These are phyloP conservation scores for Lasiosphaeria hispida DNA, from an alignment of 495 filamentous ascomycete genomes.

Conservation along the genomic window DNA sequence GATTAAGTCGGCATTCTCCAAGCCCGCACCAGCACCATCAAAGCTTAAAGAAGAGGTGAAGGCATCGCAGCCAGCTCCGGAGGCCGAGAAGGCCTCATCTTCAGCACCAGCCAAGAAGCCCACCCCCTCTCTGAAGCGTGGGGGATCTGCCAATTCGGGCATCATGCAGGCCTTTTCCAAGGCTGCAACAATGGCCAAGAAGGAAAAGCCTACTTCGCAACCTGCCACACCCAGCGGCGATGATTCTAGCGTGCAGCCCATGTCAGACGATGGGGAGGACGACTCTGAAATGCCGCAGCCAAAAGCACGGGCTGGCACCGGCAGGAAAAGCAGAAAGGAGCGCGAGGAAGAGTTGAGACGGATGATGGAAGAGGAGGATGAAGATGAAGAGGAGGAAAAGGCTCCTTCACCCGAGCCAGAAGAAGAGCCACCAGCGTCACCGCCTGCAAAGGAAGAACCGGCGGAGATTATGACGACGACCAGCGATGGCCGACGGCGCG, in stretches of 20 bases:
- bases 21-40: slow-evolving; percentile 18
- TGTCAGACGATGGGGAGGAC: slow-evolving; percentile 71
- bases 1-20: slow-evolving; percentile 20
- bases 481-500: slow-evolving; percentile 68
- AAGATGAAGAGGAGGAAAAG: slow-evolving; percentile 31
- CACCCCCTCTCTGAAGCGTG: slow-evolving; percentile 53
- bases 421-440: slow-evolving; percentile 34
- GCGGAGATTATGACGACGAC: slow-evolving; percentile 55
- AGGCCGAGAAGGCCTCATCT: slow-evolving; percentile 27
- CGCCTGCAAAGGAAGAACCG: slow-evolving; percentile 45
- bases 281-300: slow-evolving; percentile 53
- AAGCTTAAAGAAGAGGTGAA: slow-evolving; percentile 39
- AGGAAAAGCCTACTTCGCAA: slow-evolving; percentile 43
- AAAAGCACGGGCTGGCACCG: slow-evolving; percentile 33
- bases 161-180: slow-evolving; percentile 87
- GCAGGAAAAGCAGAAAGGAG: slow-evolving; percentile 61
- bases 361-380: slow-evolving; percentile 88
- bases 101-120: slow-evolving; percentile 39
- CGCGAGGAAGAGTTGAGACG: slow-evolving; percentile 68
- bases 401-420: slow-evolving; percentile 18
- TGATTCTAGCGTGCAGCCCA: slow-evolving; percentile 59
- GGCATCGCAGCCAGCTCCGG: slow-evolving; percentile 21
- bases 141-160: slow-evolving; percentile 45
- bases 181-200: slow-evolving; percentile 63
- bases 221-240: slow-evolving; percentile 46